Evolutionary conservation across 257 asterid species (phyloP), one percentile per base, ranked within the genome.

Genomic region (Solanum appendiculatum): DNA sequence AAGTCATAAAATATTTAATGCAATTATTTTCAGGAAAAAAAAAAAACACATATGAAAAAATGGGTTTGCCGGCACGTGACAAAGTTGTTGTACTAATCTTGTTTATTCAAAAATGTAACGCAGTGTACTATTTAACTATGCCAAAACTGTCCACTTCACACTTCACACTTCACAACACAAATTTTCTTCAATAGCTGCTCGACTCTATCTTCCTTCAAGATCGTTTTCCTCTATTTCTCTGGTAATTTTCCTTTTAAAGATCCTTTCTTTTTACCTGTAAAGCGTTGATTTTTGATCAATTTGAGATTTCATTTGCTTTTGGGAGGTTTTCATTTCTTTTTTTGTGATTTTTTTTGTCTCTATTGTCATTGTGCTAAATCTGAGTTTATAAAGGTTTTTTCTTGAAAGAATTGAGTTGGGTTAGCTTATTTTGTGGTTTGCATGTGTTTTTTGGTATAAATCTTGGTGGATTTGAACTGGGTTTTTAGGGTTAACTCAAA

Each of bases 401-500:
- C 11, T 39, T n/a, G 34, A 27, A 60, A 85, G 42, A 33, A 11
- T 34, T 29, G 54, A 58, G 15, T 39, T 82, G 78, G 58, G 85
- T 39, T 69, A 51, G 37, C 42, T 16, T 74, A 33, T 29, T 66
- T 74, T 75, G 78, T 63, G 7, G 37, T 40, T 88, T 81, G 70
- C 60, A 33, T 88, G 87, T 27, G 23, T 34, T 56, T 63, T 46
- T 82, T 44, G 20, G 42, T 8, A 64, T 42, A 33, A 7, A 51
- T 27, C 64, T 64, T 84, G 85, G 16, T 63, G 27, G 46, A 86
- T 39, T 86, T 73, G 83, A 36, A 3, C n/a, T 46, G 85, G 84
- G 20, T 27, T 88, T 91, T 39, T 44, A 83, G 92, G 90, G 93
- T 85, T 90, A 63, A 37, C 37, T 15, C 44, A 84, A 81, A 87